Conservation (phyloP, 768 basidiomycete species). For the Gautieria morchelliformis region DNA sequence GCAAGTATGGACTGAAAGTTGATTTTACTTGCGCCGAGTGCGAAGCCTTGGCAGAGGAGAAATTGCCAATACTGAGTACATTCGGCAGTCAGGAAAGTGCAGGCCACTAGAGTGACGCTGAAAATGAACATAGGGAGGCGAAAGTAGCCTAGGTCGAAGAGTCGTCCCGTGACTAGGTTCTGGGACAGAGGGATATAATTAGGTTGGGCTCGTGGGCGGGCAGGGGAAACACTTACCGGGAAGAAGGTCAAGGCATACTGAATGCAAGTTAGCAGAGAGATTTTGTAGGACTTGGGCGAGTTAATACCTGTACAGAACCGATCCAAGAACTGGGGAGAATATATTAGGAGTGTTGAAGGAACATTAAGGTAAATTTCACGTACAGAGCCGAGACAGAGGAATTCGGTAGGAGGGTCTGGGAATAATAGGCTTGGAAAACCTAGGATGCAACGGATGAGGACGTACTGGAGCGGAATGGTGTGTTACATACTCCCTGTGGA, state of each 20-base stretch:
- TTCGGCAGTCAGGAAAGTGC: slow-evolving; percentile 60
- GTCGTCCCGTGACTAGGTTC: slow-evolving; percentile 51
- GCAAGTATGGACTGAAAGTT: background rate
- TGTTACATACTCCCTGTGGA: slow-evolving; percentile 57
- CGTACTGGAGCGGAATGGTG: background rate
- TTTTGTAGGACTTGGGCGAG: background rate
- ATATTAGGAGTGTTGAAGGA: background rate
- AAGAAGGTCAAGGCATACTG: slow-evolving; percentile 18
- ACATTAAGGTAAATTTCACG: slow-evolving; percentile 9
- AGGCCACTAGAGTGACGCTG: slow-evolving; percentile 39
- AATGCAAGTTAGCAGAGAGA: background rate
- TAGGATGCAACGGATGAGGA: slow-evolving; percentile 17
- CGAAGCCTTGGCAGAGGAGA: slow-evolving; percentile 63
- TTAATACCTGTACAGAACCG: slow-evolving; percentile 56
- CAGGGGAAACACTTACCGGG: slow-evolving; percentile 6
- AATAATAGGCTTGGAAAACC: slow-evolving; percentile 70
- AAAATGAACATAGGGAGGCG: slow-evolving; percentile 37
- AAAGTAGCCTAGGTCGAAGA: slow-evolving; percentile 69
- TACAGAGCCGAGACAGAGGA: slow-evolving; percentile 59
- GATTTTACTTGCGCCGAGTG: slow-evolving; percentile 45
- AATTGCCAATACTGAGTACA: slow-evolving; percentile 75
- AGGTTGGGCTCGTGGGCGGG: background rate
- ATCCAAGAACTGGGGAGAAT: slow-evolving; percentile 58
- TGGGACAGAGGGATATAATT: slow-evolving; percentile 42
- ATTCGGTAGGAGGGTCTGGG: slow-evolving; percentile 37